Percentiles rank a stretch among this genome's conserved stretches.
phyloP scores from a whole-genome alignment of 306 rosid species.

The Fragaria ananassa region DNA sequence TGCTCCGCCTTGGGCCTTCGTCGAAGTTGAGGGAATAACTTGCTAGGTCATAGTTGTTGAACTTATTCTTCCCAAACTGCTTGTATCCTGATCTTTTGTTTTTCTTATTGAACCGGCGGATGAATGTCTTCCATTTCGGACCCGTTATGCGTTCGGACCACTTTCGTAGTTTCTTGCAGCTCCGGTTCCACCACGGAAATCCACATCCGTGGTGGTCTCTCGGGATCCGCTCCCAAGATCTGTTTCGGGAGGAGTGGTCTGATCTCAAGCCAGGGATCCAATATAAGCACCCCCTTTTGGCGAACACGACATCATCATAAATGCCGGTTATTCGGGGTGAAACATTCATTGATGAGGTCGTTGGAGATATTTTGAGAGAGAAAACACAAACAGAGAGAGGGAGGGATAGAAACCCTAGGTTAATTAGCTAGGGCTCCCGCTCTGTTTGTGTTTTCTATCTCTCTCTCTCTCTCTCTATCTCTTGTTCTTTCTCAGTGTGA shows the following conservation, averaged over 20 bases:
- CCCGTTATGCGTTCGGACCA: constrained; percentile 72
- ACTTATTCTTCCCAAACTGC: constrained; percentile 17
- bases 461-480: not conserved
- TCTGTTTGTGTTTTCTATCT: not conserved
- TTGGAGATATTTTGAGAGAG: not conserved
- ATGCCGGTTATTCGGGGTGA: not conserved
- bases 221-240: constrained; percentile 45
- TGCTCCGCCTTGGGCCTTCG: constrained; percentile 36
- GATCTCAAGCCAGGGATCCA: constrained; percentile 36
- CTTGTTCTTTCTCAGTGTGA: not conserved
- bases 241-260: not conserved
- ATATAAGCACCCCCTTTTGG: constrained; percentile 43
- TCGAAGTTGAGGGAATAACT: constrained; percentile 72
- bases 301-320: constrained; percentile 9
- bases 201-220: constrained; percentile 30
- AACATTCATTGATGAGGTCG: not conserved
- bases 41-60: constrained; percentile 48
- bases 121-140: constrained; percentile 72
- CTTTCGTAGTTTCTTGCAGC: constrained; percentile 52
- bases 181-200: constrained; percentile 43
- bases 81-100: not conserved
- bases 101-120: constrained; percentile 48
- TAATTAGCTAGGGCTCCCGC: too few relatives aligned
- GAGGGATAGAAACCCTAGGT: not conserved
- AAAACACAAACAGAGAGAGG: not conserved